Base-by-base conservation (phyloP, 1,284 basidiomycete species). In the Apiotrichum gracile region DNA sequence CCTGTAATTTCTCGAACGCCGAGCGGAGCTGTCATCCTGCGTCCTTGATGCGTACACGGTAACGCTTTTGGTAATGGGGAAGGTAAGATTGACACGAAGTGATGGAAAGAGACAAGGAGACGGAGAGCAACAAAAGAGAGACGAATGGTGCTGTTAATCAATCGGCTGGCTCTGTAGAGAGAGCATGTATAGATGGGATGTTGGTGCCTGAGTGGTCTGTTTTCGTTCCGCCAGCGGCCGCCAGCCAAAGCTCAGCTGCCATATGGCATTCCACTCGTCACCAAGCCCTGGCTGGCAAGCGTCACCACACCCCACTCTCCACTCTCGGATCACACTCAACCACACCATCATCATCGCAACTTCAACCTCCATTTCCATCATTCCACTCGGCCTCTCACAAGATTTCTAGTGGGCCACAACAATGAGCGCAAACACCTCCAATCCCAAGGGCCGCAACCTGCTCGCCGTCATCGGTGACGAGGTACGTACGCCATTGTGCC, bases 381-480 rank as follows among this genome's bases (percentile, higher is more conserved):
- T 35, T 43, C 34, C 14, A n/a, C 14, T 5, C 26, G 8, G 31
- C 19, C 26, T 5, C 29, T 10, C 6, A 13, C 46, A 21, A 19
- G 19, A 35, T 19, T 27, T 29, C 6, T 25, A n/a, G 41, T 27
- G 26, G 16, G 21, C 24, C 7, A 10, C 41, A 44, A 27, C 31
- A 27, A 70, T 69, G 68, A 50, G 61, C 21, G 54, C 49, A 16
- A 58, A 61, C 13, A 61, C 67, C 2, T 47, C 55, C 31, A 72
- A 70, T 54, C 68, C 68, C 77, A 90, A 90, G 76, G 89, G 92
- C 73, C 82, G 92, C 51, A 87, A 41, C 39, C 78, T 96, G 39
- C 81, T 97, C 49, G 91, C 92, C 29, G 90, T 92, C 66, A 96
- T 97, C 59, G 92, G 92, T 38, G 92, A 97, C 74, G 92, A 97